Evolutionary conservation across 305 asterid genomes (phyloP).

Genomic region (Striga hermonthica): DNA sequence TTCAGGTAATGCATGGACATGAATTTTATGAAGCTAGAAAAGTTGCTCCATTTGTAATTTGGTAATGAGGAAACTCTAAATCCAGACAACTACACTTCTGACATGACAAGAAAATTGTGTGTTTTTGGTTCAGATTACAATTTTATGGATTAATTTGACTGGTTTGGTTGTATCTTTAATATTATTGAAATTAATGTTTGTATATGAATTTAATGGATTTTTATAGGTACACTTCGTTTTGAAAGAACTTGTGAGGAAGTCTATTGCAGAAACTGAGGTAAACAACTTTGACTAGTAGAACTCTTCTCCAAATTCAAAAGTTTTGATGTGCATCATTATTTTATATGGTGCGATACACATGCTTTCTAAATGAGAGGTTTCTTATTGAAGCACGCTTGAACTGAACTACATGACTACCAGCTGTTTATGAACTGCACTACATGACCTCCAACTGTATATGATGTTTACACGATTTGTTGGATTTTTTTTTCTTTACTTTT

Average conservation of each 20-base stretch:
- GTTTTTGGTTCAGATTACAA: background rate
- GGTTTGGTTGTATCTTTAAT: slow-evolving; percentile 14
- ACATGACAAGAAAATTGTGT: background rate
- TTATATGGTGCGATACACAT: slow-evolving; percentile 5
- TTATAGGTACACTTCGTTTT: slow-evolving; percentile 81
- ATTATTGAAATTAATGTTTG: slow-evolving; percentile 12
- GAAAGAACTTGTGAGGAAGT: slow-evolving; percentile 92
- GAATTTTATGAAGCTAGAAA: background rate
- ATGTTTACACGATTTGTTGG: background rate
- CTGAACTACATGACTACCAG: slow-evolving; percentile 5
- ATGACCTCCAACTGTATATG: background rate
- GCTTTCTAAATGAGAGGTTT: slow-evolving; percentile 16
- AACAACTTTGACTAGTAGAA: slow-evolving; percentile 19
- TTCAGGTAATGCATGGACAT: background rate
- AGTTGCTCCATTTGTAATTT: background rate
- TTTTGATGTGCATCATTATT: slow-evolving; percentile 20
- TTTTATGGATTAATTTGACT: slow-evolving; percentile 9
- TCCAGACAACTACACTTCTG: slow-evolving; percentile 16
- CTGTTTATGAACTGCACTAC: background rate
- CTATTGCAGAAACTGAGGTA: slow-evolving; percentile 86
- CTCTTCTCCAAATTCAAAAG: slow-evolving; percentile 1
- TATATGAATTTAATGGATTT: slow-evolving; percentile 20
- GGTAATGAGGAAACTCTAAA: background rate
- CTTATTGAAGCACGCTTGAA: background rate
- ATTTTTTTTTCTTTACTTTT: too few species aligned